Percentiles rank a stretch among this genome's conserved stretches.
These are phyloP conservation scores for Naganishia liquefaciens DNA, from an alignment of 1,284 basidiomycete species.

Conservation along the genomic window DNA sequence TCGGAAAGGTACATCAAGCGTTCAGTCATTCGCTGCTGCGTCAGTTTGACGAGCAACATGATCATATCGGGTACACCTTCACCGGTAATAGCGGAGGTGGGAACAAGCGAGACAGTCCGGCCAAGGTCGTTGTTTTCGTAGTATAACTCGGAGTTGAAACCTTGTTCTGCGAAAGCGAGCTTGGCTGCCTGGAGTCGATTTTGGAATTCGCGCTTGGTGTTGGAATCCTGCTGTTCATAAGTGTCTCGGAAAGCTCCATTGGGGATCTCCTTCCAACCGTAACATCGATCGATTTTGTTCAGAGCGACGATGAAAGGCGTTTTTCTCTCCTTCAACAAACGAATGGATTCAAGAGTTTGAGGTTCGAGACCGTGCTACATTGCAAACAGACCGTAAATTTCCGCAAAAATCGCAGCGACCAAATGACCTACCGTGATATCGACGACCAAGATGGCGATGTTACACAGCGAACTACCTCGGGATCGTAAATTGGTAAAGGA, in stretches of 20 bases:
- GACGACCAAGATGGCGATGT: constrained; percentile 98
- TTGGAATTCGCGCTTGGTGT: constrained; percentile 90
- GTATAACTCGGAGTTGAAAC: constrained; percentile 91
- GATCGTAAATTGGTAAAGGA: constrained; percentile 97
- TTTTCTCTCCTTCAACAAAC: constrained; percentile 87
- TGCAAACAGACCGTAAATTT: constrained; percentile 17
- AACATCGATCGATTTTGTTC: constrained; percentile 99
- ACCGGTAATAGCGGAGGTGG: constrained; percentile 95
- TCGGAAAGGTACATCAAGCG: constrained; percentile 97
- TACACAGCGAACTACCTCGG: constrained; percentile 95
- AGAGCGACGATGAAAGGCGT: constrained; percentile 99
- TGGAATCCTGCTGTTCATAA: constrained; percentile 75
- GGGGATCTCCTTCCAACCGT: constrained; percentile 88
- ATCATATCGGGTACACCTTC: constrained; percentile 99
- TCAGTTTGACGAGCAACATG: constrained; percentile 94
- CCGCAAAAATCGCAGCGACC: constrained; percentile 13
- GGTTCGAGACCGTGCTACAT: constrained; percentile 89
- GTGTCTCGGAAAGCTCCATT: constrained; percentile 92
- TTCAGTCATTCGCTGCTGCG: constrained; percentile 97
- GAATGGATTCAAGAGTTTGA: constrained; percentile 94
- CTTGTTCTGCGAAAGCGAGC: constrained; percentile 94
- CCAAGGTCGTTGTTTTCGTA: constrained; percentile 98
- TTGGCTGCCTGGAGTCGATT: constrained; percentile 83
- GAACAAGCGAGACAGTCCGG: constrained; percentile 92
- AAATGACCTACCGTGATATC: constrained; percentile 85